phyloP scores from a whole-genome alignment of 305 asterid genomes.

The Solanum aculeatissimum region DNA sequence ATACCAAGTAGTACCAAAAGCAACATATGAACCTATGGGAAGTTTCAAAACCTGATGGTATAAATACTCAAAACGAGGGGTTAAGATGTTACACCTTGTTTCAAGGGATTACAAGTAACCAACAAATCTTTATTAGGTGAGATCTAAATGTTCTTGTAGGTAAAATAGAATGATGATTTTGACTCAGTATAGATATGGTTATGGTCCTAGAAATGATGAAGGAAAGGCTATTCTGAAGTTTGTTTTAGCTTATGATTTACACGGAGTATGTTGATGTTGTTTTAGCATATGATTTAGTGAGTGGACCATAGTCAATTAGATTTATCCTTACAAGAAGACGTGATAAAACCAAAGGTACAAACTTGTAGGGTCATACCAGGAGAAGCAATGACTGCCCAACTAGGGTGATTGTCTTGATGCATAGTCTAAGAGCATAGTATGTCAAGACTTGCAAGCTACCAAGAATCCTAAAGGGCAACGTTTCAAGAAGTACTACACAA shows the following conservation, averaged over 20 bases:
- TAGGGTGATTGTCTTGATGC: background rate
- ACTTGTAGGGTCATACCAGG: background rate
- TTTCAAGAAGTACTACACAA: background rate
- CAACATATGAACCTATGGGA: background rate
- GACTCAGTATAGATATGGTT: background rate
- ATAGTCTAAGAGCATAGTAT: background rate
- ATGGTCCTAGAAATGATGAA: background rate
- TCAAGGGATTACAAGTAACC: background rate
- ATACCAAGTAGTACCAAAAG: background rate
- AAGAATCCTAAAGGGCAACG: background rate
- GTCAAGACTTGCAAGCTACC: background rate
- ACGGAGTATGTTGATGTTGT: background rate
- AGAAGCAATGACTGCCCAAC: background rate
- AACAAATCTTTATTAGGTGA: background rate
- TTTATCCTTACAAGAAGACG: background rate
- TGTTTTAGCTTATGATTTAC: background rate
- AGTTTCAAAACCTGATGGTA: background rate
- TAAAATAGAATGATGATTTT: background rate
- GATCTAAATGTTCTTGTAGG: background rate
- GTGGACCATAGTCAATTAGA: background rate
- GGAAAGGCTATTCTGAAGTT: background rate
- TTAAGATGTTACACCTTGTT: background rate
- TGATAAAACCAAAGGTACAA: background rate
- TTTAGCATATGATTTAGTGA: background rate
- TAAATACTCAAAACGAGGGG: background rate